These are phyloP conservation scores for Ascoidea tarda DNA, from an alignment of 805 yeast genomes.

Conservation along the genomic window DNA sequence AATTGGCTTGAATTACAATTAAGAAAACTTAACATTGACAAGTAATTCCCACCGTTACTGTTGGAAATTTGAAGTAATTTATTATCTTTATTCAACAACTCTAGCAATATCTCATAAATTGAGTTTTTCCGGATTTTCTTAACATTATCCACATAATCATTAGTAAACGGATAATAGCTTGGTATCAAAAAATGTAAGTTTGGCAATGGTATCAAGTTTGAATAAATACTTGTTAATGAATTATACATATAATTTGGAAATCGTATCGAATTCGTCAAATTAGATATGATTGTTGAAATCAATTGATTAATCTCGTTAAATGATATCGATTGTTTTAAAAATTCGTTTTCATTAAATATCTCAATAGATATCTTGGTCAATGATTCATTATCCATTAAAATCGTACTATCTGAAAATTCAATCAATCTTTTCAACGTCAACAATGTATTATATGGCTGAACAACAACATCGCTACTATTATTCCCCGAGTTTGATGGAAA, in stretches of 20 bases:
- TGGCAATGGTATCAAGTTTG: conserved; percentile 78
- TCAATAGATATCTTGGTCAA: conserved; percentile 56
- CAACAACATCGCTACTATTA: conserved; percentile 90
- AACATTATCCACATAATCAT: conserved; percentile 48
- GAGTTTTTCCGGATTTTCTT: conserved; percentile 54
- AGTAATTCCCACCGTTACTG: conserved; percentile 29
- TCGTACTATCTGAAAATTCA: conserved; percentile 72
- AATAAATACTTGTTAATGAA: conserved; percentile 66
- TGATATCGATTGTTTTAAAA: conserved; percentile 45
- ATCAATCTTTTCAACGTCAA: conserved; percentile 70
- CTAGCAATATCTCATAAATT: conserved; percentile 75
- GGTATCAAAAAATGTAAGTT: conserved; percentile 64
- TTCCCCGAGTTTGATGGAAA: conserved; percentile 51
- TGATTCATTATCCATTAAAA: conserved; percentile 89
- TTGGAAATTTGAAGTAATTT: conserved; percentile 40
- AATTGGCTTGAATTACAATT: no score
- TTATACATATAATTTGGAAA: conserved; percentile 89
- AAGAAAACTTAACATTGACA: conserved; percentile 56
- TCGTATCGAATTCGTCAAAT: conserved; percentile 75
- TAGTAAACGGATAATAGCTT: conserved; percentile 63
- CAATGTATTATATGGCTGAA: conserved; percentile 89
- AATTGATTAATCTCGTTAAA: conserved; percentile 73
- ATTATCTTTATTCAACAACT: conserved; percentile 64
- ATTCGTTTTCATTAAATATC: conserved; percentile 15
- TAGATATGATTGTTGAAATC: conserved; percentile 73